Evolutionary conservation across 495 filamentous ascomycete species (phyloP), one percentile per base, ranked within the genome.

Genomic region (Penicillium pancosmium): DNA sequence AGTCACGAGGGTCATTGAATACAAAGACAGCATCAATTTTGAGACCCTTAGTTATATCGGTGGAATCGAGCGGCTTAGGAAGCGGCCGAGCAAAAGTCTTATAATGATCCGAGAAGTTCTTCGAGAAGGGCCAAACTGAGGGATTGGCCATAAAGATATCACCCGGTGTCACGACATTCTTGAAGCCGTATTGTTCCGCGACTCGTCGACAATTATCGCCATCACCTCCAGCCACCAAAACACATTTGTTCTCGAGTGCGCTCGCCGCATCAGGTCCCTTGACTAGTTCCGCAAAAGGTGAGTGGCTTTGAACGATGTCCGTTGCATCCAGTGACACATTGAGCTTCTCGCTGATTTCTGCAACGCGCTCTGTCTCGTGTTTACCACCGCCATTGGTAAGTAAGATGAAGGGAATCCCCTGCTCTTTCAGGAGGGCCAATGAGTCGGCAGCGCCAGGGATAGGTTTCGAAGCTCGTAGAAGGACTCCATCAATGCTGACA

Each of bases 1-100:
- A 97, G 78, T 97, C 93, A 25, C 94, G 84, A 11, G 94, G 91
- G 72, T 96, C 91, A 71, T 93, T 91, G 78, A 88, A 96, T 34
- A 97, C 86, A 68, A 97, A 86, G 49, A 98, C 84, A 16, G 92
- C 91, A 67, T 91, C 88, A 63, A 97, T 84, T 60, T 90, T 88
- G 40, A 92, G 76, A 34, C 80, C 75, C 15, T 74, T 75, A 0
- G 68, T 61, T 0, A 78, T 79, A 27, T 79, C 64, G 15, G 54
- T 66, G 0, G 69, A 62, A 57, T 78, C 69, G 13, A 70, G 52
- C 7, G 67, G 67, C 31, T 70, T 67, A 1, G 75, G 71, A 3
- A 94, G 80, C 1, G 90, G 88, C 9, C 81, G 80, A 19, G 88
- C 78, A 50, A 86, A 86, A 9, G 70, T 69, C 44, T 79, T 73